phyloP scores from a whole-genome alignment of 371 early-diverging fungal genomes.

The Capillidium rhysosporum region DNA sequence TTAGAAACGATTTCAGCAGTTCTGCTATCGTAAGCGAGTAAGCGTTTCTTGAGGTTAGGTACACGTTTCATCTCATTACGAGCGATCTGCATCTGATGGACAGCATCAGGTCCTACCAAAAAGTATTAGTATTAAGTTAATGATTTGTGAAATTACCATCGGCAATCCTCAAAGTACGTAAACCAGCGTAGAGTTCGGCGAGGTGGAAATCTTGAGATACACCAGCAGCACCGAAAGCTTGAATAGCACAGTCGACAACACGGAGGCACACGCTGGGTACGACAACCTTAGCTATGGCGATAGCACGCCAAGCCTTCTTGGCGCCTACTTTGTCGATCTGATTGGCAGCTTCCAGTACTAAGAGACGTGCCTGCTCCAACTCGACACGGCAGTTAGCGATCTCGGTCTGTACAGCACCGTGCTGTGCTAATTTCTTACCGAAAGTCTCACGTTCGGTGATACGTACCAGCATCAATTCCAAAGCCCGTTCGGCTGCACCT shows the following conservation, averaged over 20 bases:
- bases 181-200: slow-evolving; percentile 61
- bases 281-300: slow-evolving; percentile 82
- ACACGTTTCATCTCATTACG: slow-evolving; percentile 31
- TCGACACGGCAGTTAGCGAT: slow-evolving; percentile 75
- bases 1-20: not conserved
- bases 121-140: not conserved
- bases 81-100: slow-evolving; percentile 52
- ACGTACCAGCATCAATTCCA: slow-evolving; percentile 66
- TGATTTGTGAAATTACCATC: slow-evolving; percentile 26
- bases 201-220: slow-evolving; percentile 69
- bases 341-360: slow-evolving; percentile 77
- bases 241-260: slow-evolving; percentile 75
- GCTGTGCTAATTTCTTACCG: slow-evolving; percentile 58
- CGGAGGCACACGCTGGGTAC: slow-evolving; percentile 55
- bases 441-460: slow-evolving; percentile 79
- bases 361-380: slow-evolving; percentile 71
- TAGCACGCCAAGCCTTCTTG: slow-evolving; percentile 75
- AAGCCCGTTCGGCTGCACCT: slow-evolving; percentile 80
- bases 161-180: slow-evolving; percentile 75
- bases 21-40: not conserved
- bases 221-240: slow-evolving; percentile 81
- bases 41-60: not conserved
- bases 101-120: slow-evolving; percentile 48
- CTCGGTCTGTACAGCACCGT: slow-evolving; percentile 56
- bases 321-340: slow-evolving; percentile 71